Base-by-base conservation (phyloP, 2,329 filamentous ascomycete genomes). In the Penicillium sp. region DNA sequence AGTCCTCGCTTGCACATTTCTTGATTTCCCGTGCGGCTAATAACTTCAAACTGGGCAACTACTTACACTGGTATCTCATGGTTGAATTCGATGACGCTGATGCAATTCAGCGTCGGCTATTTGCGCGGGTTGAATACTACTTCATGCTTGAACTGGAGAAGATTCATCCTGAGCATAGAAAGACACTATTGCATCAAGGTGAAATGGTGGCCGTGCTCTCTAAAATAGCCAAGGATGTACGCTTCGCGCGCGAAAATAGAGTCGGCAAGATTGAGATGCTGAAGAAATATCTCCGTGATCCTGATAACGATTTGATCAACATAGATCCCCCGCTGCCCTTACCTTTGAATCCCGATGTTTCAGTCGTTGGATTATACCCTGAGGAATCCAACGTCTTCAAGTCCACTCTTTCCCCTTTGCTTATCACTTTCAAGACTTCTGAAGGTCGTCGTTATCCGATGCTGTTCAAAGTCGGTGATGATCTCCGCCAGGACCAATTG, bases 31-130 rank as follows among this genome's bases (percentile, higher is more conserved):
- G 94, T 35, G 95, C 94, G 4, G 89, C 90, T 14, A 86, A 88
- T 59, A 97, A 96, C 69, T 90, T 97, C 67, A 88, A 89, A 57
- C 82, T 99, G 1, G 94, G 93, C 31, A 99, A 96, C 71, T 96
- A 95, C 75, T 85, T 99, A 52, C 90, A 97, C 72, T 99, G 94
- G 94, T 99, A 97, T 73, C 81, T 99, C 2, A 97, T 97, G 87
- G 94, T 99, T 1, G 95, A 99, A 75, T 95, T 92, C 64, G 91
- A 95, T 65, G 93, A 97, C 71, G 74, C 77, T 38, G 92, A 89
- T 62, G 85, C 86, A 4, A 85, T 87, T 55, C 89, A 93, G 69
- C 88, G 90, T 44, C 89, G 90, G 60, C 85, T 97, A 18, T 99
- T 96, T 73, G 88, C 90, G 29, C 92, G 93, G 66, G 90, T 99